phyloP scores from a whole-genome alignment of 768 basidiomycete species.

The Amanita exitialis region DNA sequence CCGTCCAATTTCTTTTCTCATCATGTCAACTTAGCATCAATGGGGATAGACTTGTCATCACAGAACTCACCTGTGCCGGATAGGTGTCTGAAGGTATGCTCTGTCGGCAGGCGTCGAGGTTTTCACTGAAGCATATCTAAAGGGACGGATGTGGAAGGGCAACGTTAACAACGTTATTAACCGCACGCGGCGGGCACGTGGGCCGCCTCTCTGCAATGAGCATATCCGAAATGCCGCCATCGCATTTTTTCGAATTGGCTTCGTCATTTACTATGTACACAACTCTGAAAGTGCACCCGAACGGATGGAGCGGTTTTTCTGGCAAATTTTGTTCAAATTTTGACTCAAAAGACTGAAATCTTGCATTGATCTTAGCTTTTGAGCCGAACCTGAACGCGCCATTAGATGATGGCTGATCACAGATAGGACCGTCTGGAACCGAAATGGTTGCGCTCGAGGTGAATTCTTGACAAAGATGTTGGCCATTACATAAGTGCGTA shows the following conservation, averaged over 20 bases:
- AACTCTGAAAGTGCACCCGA: neutral
- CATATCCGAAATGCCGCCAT: neutral
- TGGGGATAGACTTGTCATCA: neutral
- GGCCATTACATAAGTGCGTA: neutral
- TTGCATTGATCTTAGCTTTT: neutral
- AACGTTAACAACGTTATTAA: neutral
- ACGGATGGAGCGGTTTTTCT: no score
- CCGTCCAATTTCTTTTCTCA: neutral
- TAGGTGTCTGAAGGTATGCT: neutral
- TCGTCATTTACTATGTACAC: neutral
- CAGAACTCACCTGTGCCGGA: neutral
- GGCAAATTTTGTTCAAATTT: no score
- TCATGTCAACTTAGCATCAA: neutral
- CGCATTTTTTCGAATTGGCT: neutral
- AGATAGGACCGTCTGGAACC: no score
- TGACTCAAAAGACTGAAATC: neutral
- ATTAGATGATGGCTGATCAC: neutral
- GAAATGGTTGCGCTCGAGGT: no score
- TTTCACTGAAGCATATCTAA: neutral
- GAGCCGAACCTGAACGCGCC: neutral
- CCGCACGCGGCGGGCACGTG: constrained; percentile 6
- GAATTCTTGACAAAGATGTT: no score
- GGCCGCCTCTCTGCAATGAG: neutral
- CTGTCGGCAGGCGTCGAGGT: neutral
- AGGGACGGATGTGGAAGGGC: constrained; percentile 1